Evolutionary conservation across 345 rosid genomes (phyloP).

Genomic region (Brassica incana): DNA sequence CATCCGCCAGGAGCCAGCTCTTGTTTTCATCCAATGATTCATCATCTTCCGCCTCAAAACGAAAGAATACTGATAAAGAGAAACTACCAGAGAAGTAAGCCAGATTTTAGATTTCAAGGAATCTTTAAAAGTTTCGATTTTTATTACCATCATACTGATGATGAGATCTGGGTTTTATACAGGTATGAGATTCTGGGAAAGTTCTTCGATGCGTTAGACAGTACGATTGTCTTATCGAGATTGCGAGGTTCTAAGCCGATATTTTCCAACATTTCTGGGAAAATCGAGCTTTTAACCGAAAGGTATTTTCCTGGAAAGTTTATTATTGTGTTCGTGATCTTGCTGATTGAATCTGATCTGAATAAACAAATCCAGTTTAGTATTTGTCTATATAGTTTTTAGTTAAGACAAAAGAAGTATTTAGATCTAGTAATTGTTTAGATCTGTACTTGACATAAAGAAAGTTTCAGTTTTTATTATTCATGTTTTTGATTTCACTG

Average conservation of each 20-base stretch:
- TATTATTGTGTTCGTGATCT: not conserved
- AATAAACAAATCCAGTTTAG: not conserved
- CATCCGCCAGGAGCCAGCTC: constrained; percentile 50
- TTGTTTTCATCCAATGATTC: constrained; percentile 29
- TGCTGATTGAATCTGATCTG: not conserved
- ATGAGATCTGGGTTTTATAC: not conserved
- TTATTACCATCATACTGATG: not conserved
- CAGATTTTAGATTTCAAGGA: not conserved
- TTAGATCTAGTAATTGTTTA: constrained; percentile 5
- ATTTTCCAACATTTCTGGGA: constrained; percentile 53
- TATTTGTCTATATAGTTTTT: constrained; percentile 1
- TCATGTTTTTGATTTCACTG: not conserved
- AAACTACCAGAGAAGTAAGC: constrained; percentile 53
- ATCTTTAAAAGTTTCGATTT: not conserved
- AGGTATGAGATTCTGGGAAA: constrained; percentile 62
- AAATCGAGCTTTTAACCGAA: constrained; percentile 66
- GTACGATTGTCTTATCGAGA: constrained; percentile 50
- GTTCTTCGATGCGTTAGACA: constrained; percentile 70
- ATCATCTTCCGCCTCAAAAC: constrained; percentile 20
- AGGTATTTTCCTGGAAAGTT: constrained; percentile 43
- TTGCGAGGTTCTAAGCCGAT: constrained; percentile 58
- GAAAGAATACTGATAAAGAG: constrained; percentile 22
- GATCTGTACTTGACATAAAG: not conserved
- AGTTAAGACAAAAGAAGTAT: not conserved
- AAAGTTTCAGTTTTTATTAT: not conserved